phyloP scores from a whole-genome alignment of 2,329 filamentous ascomycete genomes.

The Coniochaeta prunicola region DNA sequence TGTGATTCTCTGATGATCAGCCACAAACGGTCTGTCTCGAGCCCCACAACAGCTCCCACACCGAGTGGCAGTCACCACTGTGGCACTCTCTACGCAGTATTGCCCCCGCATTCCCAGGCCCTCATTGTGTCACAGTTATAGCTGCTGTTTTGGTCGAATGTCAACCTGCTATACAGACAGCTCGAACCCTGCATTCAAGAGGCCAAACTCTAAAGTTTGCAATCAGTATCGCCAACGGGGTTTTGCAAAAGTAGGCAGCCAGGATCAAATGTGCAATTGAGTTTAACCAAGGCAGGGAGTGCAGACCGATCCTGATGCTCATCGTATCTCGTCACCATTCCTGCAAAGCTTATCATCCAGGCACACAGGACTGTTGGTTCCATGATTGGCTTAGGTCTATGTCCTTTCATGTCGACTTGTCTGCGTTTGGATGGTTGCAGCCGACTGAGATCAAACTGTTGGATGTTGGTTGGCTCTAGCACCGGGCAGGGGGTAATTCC shows the following conservation, averaged over 20 bases:
- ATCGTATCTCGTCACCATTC: slow-evolving; percentile 1
- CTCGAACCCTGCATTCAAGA: not conserved
- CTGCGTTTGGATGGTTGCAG: not conserved
- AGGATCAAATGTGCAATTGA: not conserved
- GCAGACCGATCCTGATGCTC: not conserved
- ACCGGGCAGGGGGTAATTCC: not conserved
- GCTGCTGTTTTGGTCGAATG: not conserved
- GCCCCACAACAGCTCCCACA: not conserved
- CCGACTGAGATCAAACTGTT: not conserved
- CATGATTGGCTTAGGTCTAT: not conserved
- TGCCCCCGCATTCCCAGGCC: too few species aligned
- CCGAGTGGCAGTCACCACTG: not conserved
- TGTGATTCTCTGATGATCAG: not conserved
- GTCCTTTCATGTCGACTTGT: not conserved
- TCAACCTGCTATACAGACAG: not conserved
- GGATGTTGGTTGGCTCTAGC: not conserved
- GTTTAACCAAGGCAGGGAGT: not conserved
- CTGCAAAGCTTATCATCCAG: not conserved
- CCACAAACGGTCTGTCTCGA: not conserved
- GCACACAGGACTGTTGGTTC: not conserved
- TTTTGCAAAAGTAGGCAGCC: too few species aligned
- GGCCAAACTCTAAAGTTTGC: not conserved
- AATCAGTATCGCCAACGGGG: not conserved
- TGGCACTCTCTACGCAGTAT: too few species aligned
- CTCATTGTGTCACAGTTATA: too few species aligned